A percentile compares a stretch with the other conserved stretches of the same genome.
Conservation (phyloP, 2,329 filamentous ascomycete genomes). For the Colletotrichum neosansevieriae region DNA sequence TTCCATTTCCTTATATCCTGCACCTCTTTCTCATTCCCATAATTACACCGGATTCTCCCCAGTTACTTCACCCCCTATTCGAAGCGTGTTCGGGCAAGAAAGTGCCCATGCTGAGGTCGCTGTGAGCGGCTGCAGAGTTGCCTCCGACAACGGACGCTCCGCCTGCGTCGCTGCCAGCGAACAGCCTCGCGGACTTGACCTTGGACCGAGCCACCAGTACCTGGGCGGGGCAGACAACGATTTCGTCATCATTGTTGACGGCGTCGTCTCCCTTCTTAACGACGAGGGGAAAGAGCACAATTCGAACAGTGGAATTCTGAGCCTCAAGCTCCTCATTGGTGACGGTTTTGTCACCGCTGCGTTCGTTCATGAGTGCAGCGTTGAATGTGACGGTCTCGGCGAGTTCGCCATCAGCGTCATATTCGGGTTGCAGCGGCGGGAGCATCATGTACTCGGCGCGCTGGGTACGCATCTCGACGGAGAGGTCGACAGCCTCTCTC, state of each 20-base stretch:
- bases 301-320: constrained; percentile 81
- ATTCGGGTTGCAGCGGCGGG: constrained; percentile 92
- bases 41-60: constrained; percentile 4
- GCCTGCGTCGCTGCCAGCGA: constrained; percentile 65
- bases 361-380: constrained; percentile 93
- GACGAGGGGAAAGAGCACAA: constrained; percentile 95
- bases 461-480: constrained; percentile 97
- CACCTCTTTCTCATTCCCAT: neutral
- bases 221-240: constrained; percentile 94
- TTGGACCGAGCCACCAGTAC: constrained; percentile 79
- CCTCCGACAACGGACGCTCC: constrained; percentile 56
- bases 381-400: constrained; percentile 92
- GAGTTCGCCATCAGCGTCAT: constrained; percentile 92
- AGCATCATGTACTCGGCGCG: constrained; percentile 99
- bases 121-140: constrained; percentile 48
- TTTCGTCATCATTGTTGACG: constrained; percentile 90
- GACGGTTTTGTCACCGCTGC: constrained; percentile 71
- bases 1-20: constrained; percentile 2
- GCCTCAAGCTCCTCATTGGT: constrained; percentile 85
- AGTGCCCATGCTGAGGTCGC: constrained; percentile 52
- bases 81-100: constrained; percentile 43
- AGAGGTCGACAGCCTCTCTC: constrained; percentile 87
- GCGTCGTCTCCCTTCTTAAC: constrained; percentile 94
- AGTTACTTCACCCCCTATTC: constrained; percentile 38
- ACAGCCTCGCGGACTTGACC: constrained; percentile 51